phyloP scores from a whole-genome alignment of 352 stramenopile species.

The Globisporangium megalacanthum region DNA sequence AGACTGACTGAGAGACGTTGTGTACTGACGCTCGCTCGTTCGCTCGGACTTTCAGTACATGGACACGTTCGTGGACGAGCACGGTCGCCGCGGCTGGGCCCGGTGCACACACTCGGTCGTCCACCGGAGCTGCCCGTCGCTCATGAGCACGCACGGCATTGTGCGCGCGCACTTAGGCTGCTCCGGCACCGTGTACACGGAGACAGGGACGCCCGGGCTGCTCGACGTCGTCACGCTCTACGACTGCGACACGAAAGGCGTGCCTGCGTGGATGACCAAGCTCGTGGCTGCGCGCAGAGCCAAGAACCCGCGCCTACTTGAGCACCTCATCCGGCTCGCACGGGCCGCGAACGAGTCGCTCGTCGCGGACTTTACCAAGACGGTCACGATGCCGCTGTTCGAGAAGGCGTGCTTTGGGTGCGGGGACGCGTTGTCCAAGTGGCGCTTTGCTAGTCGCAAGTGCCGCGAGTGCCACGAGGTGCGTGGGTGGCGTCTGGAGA shows the following conservation, averaged over 20 bases:
- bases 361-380: slow-evolving; percentile 35
- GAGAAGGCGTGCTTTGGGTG: slow-evolving; percentile 42
- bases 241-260: slow-evolving; percentile 52
- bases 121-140: slow-evolving; percentile 50
- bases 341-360: slow-evolving; percentile 42
- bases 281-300: slow-evolving; percentile 47
- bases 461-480: slow-evolving; percentile 61
- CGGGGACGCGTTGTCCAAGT: slow-evolving; percentile 39
- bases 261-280: slow-evolving; percentile 63
- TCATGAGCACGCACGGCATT: slow-evolving; percentile 43
- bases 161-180: slow-evolving; percentile 54
- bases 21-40: not conserved
- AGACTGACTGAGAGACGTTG: not conserved
- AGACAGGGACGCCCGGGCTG: slow-evolving; percentile 38
- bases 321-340: slow-evolving; percentile 55
- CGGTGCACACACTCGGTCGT: slow-evolving; percentile 57
- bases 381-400: slow-evolving; percentile 12
- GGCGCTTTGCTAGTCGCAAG: slow-evolving; percentile 30
- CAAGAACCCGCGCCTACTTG: slow-evolving; percentile 53
- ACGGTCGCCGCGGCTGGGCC: slow-evolving; percentile 53
- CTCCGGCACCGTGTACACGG: slow-evolving; percentile 55
- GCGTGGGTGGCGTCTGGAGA: not conserved
- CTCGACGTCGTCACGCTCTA: slow-evolving; percentile 57
- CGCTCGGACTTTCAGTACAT: slow-evolving; percentile 26
- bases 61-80: slow-evolving; percentile 54